Base-by-base conservation (phyloP, 2,329 filamentous ascomycete species). In the Trichoderma afroharzianum region DNA sequence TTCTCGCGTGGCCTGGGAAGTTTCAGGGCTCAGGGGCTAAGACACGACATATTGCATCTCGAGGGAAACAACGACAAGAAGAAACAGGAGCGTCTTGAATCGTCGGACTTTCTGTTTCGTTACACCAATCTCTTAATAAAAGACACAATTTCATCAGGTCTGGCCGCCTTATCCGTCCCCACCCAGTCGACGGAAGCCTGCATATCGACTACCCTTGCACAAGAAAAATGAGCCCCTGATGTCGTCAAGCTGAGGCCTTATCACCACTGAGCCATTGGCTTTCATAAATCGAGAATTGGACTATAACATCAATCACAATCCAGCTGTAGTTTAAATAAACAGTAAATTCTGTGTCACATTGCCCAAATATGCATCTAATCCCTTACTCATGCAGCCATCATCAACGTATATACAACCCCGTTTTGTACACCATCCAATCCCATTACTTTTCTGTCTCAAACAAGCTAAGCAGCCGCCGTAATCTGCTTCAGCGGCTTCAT, bases 401-500 rank as follows among this genome's bases (percentile, higher is more conserved):
- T 50, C 28, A 50, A 61, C 39, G 33, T 70, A 71, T 70, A 70
- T 71, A 66, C 68, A 71, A 59, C 53, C 47, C 68, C 53, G 14
- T 63, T 64, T 64, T 66, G 18, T 28, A 9, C 21, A 9, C 62
- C 55, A 71, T 58, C 62, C 50, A 58, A 43, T 58, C 26, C 57
- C 57, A n/a, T 36, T 26, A 21, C 21, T 33, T 53, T 50, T 61
- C 11, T 21, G 28, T 58, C 53, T 59, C 62, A 66, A 50, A 43
- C 33, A 53, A 21, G 11, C 36, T 57, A 64, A n/a, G 66, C 67
- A n/a, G 58, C 71, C 21, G 69, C 55, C 9, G 71, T 47, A 43
- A 70, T 70, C 43, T 67, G 71, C 61, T 69, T 70, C 78, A 81
- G 82, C 72, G 81, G 84, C 75, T 81, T 80, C 79, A 88, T 78